Evolutionary conservation across 352 stramenopile species (phyloP), one percentile per base, ranked within the genome.

Genomic region (Phytopythium ostracodes): DNA sequence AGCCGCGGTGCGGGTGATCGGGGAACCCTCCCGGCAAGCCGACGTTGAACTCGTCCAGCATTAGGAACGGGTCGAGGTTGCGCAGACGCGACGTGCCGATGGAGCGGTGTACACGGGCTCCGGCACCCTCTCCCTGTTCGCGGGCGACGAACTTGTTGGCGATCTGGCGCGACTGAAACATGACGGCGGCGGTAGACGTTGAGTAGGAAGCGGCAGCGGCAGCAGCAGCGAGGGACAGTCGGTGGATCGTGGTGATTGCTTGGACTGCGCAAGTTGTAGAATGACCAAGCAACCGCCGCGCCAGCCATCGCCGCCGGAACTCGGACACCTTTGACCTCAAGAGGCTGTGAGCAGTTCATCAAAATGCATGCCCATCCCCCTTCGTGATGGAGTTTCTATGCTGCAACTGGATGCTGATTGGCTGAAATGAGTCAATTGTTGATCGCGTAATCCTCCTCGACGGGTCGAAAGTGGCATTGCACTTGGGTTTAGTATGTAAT

Each of bases 1-100:
- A 98, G 25, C 90, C 90, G 47, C 87, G 72, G 73, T 98, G 92
- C 24, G 88, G 87, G 78, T 98, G 92, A 24, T 87, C 71, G 0
- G 90, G 86, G 74, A 96, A 97, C 17, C 90, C 90, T 27, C 88
- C 87, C 6, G 87, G 72, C 2, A 80, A 62, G 0, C 64, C 71
- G 11, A 77, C 66, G 47, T 67, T 68, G 53, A 74, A 76, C 64
- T 85, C 76, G 42, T 81, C 71, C 18, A 85, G 73, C 65, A 85
- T 72, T 10, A 85, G 75, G 63, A 85, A 82, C 42, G 73, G 73
- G 58, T 82, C 76, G 31, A 82, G 58, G n/a, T 67, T 76, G 51
- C 62, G 67, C 35, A 80, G 51, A 1, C 60, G 53, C 1, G 56
- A 27, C 0, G 72, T 67, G 33, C 75, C 75, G 47, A 84, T 65